phyloP scores from a whole-genome alignment of 1,284 basidiomycete genomes.

The Neotropicomus parvogracilis region DNA sequence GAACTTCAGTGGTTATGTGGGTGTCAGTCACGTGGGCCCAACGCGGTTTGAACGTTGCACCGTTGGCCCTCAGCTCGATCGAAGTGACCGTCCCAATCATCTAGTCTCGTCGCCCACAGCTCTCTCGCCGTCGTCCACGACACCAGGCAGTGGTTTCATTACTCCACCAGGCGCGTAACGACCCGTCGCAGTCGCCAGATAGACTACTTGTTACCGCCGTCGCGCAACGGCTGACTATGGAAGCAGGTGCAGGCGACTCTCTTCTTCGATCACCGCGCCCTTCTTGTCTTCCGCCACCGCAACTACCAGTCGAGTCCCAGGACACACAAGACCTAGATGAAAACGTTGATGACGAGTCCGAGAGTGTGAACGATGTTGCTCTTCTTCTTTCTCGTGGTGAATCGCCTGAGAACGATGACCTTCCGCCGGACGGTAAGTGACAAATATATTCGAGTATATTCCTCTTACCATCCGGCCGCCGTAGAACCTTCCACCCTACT shows the following conservation, averaged over 20 bases:
- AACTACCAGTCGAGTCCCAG: slow-evolving; percentile 18
- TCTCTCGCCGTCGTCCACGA: slow-evolving; percentile 1
- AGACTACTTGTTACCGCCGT: slow-evolving; percentile 40
- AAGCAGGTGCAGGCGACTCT: slow-evolving; percentile 27
- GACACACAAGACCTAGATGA: slow-evolving; percentile 13
- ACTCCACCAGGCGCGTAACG: slow-evolving; percentile 47
- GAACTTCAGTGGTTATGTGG: neutral
- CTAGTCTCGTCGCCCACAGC: neutral
- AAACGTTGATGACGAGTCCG: slow-evolving; percentile 29
- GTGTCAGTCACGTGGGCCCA: slow-evolving; percentile 29
- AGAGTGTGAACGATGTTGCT: slow-evolving; percentile 33
- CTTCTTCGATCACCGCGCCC: slow-evolving; percentile 52
- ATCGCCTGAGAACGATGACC: slow-evolving; percentile 44
- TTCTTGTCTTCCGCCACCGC: slow-evolving; percentile 37
- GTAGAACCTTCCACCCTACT: slow-evolving; percentile 64
- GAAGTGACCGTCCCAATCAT: slow-evolving; percentile 2
- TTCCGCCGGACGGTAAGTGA: slow-evolving; percentile 44
- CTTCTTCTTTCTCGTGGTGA: slow-evolving; percentile 33
- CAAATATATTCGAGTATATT: slow-evolving; percentile 3
- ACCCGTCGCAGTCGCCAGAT: slow-evolving; percentile 54
- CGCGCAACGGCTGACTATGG: slow-evolving; percentile 31
- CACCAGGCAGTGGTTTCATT: slow-evolving; percentile 36
- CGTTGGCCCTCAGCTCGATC: slow-evolving; percentile 14
- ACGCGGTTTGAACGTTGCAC: slow-evolving; percentile 28
- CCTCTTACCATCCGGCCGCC: slow-evolving; percentile 6